Evolutionary conservation across 2,329 filamentous ascomycete genomes (phyloP).

Genomic region (Fusarium vanettenii): DNA sequence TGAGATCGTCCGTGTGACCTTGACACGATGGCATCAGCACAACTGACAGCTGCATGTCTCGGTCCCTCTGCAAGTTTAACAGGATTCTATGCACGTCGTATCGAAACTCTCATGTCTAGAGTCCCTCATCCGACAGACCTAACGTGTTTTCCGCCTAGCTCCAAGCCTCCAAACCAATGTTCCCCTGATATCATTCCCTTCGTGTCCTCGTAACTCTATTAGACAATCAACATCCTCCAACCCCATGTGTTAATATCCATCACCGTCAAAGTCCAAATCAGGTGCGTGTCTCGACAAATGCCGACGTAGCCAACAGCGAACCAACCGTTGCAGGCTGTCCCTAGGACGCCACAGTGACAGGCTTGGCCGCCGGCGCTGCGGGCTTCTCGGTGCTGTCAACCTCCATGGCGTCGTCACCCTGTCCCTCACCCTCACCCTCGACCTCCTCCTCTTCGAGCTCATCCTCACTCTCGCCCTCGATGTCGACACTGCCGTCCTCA

Average conservation of each 20-base stretch:
- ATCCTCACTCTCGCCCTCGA: conserved; percentile 81
- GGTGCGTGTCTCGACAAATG: conserved; percentile 27
- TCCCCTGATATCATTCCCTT: conserved; percentile 45
- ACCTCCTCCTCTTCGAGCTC: conserved; percentile 73
- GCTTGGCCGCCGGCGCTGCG: conserved; percentile 47
- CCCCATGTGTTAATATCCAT: conserved; percentile 30
- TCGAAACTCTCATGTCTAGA: background rate
- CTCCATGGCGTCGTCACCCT: conserved; percentile 61
- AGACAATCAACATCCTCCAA: conserved; percentile 35
- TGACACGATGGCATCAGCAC: background rate
- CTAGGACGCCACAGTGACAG: conserved; percentile 51
- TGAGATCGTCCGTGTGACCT: background rate
- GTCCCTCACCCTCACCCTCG: conserved; percentile 49
- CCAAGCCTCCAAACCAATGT: conserved; percentile 28
- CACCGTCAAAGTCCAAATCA: conserved; percentile 28
- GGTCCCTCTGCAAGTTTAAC: background rate
- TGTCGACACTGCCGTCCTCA: conserved; percentile 82
- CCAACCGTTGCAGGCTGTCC: background rate
- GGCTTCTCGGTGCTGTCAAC: conserved; percentile 57
- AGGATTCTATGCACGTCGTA: background rate
- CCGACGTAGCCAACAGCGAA: conserved; percentile 26
- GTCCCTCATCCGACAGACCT: conserved; percentile 7
- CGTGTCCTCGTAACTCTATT: conserved; percentile 48
- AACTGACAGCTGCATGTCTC: conserved; percentile 27
- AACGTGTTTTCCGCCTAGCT: conserved; percentile 20